A percentile compares a stretch with the other conserved stretches of the same genome.
Evolutionary conservation across 2,329 filamentous ascomycete species (phyloP).

Genomic region (Aureobasidium mangrovei): DNA sequence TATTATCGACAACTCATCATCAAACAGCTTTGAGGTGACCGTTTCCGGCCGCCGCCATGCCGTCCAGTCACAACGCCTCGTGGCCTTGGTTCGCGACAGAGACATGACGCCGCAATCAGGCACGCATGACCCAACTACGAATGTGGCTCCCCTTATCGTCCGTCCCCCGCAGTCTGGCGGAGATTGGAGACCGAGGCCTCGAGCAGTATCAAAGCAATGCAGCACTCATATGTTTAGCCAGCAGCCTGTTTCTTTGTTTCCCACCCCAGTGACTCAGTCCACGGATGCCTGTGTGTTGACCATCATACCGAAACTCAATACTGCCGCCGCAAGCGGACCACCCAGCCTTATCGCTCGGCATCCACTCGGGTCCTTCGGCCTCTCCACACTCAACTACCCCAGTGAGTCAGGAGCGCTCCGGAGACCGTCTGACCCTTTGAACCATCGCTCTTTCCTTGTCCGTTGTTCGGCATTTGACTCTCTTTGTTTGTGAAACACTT

Average conservation of each 20-base stretch:
- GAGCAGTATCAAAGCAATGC: slow-evolving; percentile 6
- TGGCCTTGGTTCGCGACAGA: neutral
- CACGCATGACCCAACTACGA: slow-evolving; percentile 12
- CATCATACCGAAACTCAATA: slow-evolving; percentile 1
- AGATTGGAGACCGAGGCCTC: neutral
- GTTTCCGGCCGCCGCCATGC: slow-evolving; percentile 1
- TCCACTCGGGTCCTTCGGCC: slow-evolving; percentile 7
- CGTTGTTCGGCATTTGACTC: slow-evolving; percentile 7
- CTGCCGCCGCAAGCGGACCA: neutral
- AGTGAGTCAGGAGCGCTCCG: slow-evolving; percentile 10
- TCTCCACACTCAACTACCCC: slow-evolving; percentile 7
- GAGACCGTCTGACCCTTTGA: slow-evolving; percentile 1
- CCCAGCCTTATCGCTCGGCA: slow-evolving; percentile 2
- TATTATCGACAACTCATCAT: neutral
- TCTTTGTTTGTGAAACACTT: slow-evolving; percentile 13
- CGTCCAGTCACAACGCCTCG: slow-evolving; percentile 9
- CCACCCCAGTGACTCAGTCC: slow-evolving; percentile 2
- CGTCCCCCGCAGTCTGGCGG: slow-evolving; percentile 1
- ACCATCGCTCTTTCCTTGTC: slow-evolving; percentile 1
- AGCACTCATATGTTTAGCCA: neutral
- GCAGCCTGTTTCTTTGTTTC: neutral
- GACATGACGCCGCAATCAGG: slow-evolving; percentile 3
- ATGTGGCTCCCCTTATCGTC: slow-evolving; percentile 12
- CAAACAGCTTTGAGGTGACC: slow-evolving; percentile 2
- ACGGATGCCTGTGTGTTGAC: neutral